Conservation (phyloP, 257 asterid genomes). For the Cynanchum wilfordii region DNA sequence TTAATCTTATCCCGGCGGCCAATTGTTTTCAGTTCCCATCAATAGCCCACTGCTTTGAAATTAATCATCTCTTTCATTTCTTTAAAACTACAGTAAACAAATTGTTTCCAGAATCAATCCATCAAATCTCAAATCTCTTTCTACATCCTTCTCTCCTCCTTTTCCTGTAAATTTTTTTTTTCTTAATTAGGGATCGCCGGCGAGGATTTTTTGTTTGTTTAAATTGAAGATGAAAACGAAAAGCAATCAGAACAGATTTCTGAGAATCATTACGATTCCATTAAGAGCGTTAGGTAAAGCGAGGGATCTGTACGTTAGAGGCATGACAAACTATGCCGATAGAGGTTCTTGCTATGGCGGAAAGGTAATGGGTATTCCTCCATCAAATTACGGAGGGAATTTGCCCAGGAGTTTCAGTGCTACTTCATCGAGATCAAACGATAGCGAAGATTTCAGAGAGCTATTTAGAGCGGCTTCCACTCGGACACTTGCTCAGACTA, state of each 20-base stretch:
- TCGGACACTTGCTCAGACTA: slow-evolving; percentile 18
- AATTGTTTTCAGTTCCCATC: too few relatives aligned
- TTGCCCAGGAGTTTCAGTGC: slow-evolving; percentile 43
- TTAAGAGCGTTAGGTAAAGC: slow-evolving; percentile 33
- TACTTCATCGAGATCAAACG: slow-evolving; percentile 28
- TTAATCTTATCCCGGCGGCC: too few relatives aligned
- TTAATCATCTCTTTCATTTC: too few relatives aligned
- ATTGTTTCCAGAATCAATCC: too few relatives aligned
- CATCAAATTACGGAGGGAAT: neutral
- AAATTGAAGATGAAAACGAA: slow-evolving; percentile 31
- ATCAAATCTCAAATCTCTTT: too few relatives aligned
- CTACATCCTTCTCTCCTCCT: too few relatives aligned
- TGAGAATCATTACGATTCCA: slow-evolving; percentile 49
- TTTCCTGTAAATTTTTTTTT: too few relatives aligned
- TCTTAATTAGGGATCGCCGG: too few relatives aligned
- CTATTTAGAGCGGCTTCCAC: slow-evolving; percentile 54
- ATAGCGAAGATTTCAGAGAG: slow-evolving; percentile 47
- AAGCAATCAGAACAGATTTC: slow-evolving; percentile 33
- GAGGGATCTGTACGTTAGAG: slow-evolving; percentile 34
- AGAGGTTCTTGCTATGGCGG: slow-evolving; percentile 4
- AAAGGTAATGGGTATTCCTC: slow-evolving; percentile 5
- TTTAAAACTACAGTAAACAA: too few relatives aligned
- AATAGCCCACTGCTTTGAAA: too few relatives aligned
- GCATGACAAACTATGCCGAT: slow-evolving; percentile 23
- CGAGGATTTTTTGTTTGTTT: neutral